Conservation (phyloP, 2,329 filamentous ascomycete species). For the Paecilomyces formosus region DNA sequence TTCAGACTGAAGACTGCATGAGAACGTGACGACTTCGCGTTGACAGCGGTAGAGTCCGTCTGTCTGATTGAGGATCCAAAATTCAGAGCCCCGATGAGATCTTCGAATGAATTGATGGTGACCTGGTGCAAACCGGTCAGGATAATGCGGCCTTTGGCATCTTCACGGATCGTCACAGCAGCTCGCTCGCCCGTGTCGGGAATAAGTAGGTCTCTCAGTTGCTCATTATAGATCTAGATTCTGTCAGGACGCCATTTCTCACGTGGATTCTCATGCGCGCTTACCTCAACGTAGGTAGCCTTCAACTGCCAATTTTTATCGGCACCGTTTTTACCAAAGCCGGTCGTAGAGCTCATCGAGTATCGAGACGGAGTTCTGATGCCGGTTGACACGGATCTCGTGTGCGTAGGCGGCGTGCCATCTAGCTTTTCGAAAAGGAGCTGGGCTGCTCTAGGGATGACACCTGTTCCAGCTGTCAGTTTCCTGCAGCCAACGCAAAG, state of each 20-base stretch:
- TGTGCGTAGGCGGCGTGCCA: slow-evolving; percentile 39
- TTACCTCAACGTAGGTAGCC: slow-evolving; percentile 76
- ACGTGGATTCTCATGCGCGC: slow-evolving; percentile 1
- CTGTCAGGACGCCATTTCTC: slow-evolving; percentile 11
- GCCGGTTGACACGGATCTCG: slow-evolving; percentile 65
- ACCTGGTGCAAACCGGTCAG: slow-evolving; percentile 84
- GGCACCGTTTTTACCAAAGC: slow-evolving; percentile 32
- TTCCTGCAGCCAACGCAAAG: neutral
- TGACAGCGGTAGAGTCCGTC: slow-evolving; percentile 94
- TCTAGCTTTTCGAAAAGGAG: slow-evolving; percentile 84
- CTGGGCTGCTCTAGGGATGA: slow-evolving; percentile 86
- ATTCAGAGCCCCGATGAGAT: slow-evolving; percentile 80
- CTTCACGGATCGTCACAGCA: slow-evolving; percentile 85
- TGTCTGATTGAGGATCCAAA: slow-evolving; percentile 92
- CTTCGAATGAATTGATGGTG: slow-evolving; percentile 83
- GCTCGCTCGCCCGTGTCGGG: slow-evolving; percentile 70
- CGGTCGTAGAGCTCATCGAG: slow-evolving; percentile 51
- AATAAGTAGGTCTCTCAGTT: slow-evolving; percentile 80
- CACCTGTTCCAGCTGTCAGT: slow-evolving; percentile 48
- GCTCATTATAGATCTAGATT: slow-evolving; percentile 87
- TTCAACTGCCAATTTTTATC: slow-evolving; percentile 86
- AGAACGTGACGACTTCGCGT: slow-evolving; percentile 93
- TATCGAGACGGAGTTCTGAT: slow-evolving; percentile 75
- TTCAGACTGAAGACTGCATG: slow-evolving; percentile 97
- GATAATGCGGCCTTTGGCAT: slow-evolving; percentile 88